Evolutionary conservation across 2,329 filamentous ascomycete species (phyloP).

Genomic region (Ophiostoma perfectum): DNA sequence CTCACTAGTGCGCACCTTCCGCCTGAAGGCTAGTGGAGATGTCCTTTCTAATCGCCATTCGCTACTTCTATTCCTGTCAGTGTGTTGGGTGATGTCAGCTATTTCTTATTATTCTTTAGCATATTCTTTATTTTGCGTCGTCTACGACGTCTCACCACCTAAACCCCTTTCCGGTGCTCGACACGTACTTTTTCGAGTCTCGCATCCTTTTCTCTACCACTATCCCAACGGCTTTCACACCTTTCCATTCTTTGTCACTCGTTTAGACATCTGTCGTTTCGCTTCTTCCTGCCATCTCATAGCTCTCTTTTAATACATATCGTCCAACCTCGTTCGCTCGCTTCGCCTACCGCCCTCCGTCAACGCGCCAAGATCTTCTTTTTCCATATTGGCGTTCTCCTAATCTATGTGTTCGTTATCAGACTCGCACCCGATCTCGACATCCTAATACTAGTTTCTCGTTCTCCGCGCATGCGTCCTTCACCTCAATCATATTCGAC

Average conservation of each 20-base stretch:
- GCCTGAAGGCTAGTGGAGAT: neutral
- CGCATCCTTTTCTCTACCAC: neutral
- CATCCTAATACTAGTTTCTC: conserved; percentile 1
- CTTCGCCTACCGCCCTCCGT: neutral
- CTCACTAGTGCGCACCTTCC: neutral
- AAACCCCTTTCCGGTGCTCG: neutral
- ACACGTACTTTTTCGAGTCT: neutral
- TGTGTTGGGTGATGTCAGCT: neutral
- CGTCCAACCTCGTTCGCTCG: neutral
- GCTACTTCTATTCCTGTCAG: neutral
- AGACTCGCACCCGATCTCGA: neutral
- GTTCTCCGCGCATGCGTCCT: neutral
- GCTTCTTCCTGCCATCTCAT: neutral
- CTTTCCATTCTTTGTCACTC: neutral
- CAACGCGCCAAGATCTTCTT: conserved; percentile 9
- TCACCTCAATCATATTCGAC: neutral
- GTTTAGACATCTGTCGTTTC: neutral
- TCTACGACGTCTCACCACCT: conserved; percentile 6
- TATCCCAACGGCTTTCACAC: neutral
- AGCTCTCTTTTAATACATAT: no score
- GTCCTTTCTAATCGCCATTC: neutral
- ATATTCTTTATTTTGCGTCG: neutral
- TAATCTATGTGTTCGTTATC: conserved; percentile 8
- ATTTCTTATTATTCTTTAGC: neutral
- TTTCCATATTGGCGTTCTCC: neutral